Evolutionary conservation across 202 grass and related monocot species (phyloP).

Genomic region (Panicum virgatum): DNA sequence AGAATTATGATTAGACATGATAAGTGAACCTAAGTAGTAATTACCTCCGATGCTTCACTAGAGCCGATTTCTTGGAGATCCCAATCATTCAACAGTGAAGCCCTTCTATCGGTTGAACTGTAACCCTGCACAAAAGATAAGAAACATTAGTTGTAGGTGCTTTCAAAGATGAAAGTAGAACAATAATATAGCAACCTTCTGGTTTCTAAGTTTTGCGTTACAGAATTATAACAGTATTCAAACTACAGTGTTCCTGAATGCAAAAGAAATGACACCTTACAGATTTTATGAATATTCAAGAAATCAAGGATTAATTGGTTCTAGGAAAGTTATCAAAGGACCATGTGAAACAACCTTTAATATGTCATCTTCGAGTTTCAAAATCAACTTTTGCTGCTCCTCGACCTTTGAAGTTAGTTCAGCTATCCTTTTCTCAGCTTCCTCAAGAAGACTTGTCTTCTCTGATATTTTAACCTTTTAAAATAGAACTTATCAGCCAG

Average conservation of each 20-base stretch:
- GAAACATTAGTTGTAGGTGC: neutral
- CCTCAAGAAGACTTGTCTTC: constrained; percentile 75
- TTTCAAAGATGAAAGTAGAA: constrained; percentile 18
- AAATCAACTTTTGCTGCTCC: constrained; percentile 91
- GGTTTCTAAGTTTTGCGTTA: neutral
- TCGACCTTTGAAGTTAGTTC: constrained; percentile 83
- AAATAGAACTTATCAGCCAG: constrained; percentile 28
- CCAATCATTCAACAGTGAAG: constrained; percentile 83
- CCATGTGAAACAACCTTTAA: constrained; percentile 65
- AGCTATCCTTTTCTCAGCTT: constrained; percentile 70
- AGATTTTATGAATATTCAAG: neutral
- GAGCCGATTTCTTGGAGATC: constrained; percentile 93
- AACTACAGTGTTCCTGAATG: neutral
- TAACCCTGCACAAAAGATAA: constrained; percentile 67
- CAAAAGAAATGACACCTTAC: constrained; percentile 1
- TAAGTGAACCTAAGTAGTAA: constrained; percentile 33
- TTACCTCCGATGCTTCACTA: constrained; percentile 94
- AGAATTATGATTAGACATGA: neutral
- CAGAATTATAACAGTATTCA: constrained; percentile 6
- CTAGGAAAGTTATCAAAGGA: constrained; percentile 31
- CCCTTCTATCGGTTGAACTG: constrained; percentile 77
- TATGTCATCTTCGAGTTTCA: constrained; percentile 99
- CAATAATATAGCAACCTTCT: constrained; percentile 14
- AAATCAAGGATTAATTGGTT: constrained; percentile 25
- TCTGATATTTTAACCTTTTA: constrained; percentile 98